Percentiles rank a stretch among this genome's conserved stretches.
Conservation (phyloP, 2,329 filamentous ascomycete species). For the Xylaria multiplex region DNA sequence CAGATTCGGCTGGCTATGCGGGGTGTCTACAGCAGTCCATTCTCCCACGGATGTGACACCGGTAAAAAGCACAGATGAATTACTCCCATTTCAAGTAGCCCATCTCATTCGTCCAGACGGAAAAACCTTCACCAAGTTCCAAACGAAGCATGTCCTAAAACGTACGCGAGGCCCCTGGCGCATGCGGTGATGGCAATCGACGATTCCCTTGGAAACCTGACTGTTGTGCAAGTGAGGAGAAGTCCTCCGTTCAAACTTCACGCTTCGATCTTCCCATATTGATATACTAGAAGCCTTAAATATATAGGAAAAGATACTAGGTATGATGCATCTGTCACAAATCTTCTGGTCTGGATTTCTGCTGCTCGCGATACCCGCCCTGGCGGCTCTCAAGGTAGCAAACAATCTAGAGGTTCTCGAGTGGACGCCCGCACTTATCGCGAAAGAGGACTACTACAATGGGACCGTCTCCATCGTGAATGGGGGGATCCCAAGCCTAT, state of each 20-base stretch:
- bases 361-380: no score
- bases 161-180: background rate
- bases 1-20: conserved; percentile 2
- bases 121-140: background rate
- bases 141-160: conserved; percentile 5
- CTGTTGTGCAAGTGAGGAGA: background rate
- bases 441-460: no score
- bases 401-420: no score
- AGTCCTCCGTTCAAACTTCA: background rate
- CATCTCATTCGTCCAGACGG: conserved; percentile 16
- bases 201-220: background rate
- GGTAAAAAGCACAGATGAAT: conserved; percentile 13
- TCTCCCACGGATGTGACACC: conserved; percentile 15
- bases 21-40: conserved; percentile 10
- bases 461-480: conserved; percentile 18
- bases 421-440: no score
- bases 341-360: no score
- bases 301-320: background rate
- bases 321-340: no score
- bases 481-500: conserved; percentile 49
- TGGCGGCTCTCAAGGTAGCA: no score
- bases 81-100: background rate
- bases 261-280: background rate
- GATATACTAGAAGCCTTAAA: background rate
- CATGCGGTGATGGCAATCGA: background rate